phyloP scores from a whole-genome alignment of 106 monocot genomes.

The Dendrobium nobile region DNA sequence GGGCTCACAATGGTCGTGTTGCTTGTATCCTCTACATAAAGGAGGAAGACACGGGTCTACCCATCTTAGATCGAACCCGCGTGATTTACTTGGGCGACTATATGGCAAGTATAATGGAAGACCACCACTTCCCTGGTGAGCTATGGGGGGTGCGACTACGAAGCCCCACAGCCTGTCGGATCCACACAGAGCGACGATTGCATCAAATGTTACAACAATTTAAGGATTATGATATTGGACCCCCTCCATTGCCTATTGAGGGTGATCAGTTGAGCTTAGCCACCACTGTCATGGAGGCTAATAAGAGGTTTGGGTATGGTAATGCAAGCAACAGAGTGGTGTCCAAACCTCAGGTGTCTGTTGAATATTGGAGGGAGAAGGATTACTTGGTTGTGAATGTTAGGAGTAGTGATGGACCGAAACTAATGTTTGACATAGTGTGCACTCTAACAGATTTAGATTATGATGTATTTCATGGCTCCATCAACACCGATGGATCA shows the following conservation, averaged over 20 bases:
- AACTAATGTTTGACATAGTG: slow-evolving; percentile 70
- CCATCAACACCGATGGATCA: slow-evolving; percentile 36
- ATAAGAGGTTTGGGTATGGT: background rate
- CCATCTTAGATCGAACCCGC: background rate
- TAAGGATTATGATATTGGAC: slow-evolving; percentile 39
- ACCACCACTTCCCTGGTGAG: slow-evolving; percentile 6
- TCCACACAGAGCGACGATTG: slow-evolving; percentile 10
- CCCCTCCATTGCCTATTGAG: slow-evolving; percentile 9
- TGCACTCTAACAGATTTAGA: slow-evolving; percentile 79
- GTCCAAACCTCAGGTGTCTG: background rate
- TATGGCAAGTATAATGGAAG: slow-evolving; percentile 27
- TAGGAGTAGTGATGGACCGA: slow-evolving; percentile 51
- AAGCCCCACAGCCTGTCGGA: background rate
- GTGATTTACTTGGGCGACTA: slow-evolving; percentile 30
- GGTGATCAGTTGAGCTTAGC: slow-evolving; percentile 4
- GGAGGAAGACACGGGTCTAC: background rate
- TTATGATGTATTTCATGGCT: slow-evolving; percentile 74
- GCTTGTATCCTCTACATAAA: slow-evolving; percentile 32
- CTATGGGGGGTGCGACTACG: slow-evolving; percentile 8
- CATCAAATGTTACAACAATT: slow-evolving; percentile 29
- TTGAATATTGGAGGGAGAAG: slow-evolving; percentile 47
- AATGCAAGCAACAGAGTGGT: background rate
- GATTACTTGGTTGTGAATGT: slow-evolving; percentile 67
- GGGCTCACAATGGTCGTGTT: slow-evolving; percentile 47
- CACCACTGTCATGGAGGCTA: background rate